Base-by-base conservation (phyloP, 2,329 filamentous ascomycete genomes). In the Talaromyces rugulosus region DNA sequence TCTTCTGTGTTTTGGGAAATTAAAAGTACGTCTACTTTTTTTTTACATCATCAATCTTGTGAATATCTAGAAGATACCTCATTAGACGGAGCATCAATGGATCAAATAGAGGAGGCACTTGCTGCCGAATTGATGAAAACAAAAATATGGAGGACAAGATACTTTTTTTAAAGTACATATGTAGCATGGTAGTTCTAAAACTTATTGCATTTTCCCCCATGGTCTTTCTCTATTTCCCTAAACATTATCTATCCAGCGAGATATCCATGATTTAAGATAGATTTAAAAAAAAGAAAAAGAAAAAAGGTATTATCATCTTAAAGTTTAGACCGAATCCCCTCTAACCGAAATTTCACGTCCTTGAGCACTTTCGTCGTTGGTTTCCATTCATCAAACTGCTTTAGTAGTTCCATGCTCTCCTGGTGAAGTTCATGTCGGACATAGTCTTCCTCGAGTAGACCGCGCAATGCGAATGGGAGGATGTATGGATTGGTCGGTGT, bases 401-500 rank as follows among this genome's bases (percentile, higher is more conserved):
- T 82, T n/a, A 99, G 80, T 57, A 99, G 76, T 70, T 92, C 85
- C 63, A 85, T 85, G 6, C 91, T 92, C 77, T 99, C 95, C 1
- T 83, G 78, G 34, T 86, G 86, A 18, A 96, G 78, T 71, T 96
- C 90, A 27, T 86, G 90, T 74, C 90, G 92, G 28, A 98, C 94
- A 70, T 92, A 87, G 18, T 95, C 89, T 74, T 99, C 95, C 73
- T 98, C 95, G 2, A 99, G 78, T 62, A 99, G 79, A 0, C 95
- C 95, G 7, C 95, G 86, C 88, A 99, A 95, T 40, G 95, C 94
- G 88, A 96, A 99, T 0, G 95, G 95, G 14, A 99, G 80, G 60
- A 95, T 89, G 71, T 94, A 98, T 0, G 94, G 94, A 70, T 97
- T 98, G 5, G 50, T 16, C 16, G 88, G 79, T 62, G 65, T 69